Percentiles rank a stretch among this genome's conserved stretches.
phyloP scores from a whole-genome alignment of 164 flowering plant species.

The Cinnamomum chago region DNA sequence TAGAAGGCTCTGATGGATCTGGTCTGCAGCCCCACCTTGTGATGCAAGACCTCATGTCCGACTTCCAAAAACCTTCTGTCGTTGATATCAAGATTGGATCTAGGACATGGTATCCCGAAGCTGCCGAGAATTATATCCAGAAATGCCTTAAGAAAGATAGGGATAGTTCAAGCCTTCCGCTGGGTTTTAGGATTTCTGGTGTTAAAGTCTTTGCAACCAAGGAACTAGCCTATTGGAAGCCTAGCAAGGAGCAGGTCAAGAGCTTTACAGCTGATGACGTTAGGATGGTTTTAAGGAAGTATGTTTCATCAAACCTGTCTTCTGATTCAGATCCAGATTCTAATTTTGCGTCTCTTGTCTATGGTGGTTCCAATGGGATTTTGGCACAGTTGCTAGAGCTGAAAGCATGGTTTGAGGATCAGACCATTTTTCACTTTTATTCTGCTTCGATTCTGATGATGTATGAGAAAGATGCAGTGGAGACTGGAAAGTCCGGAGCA shows the following conservation, averaged over 20 bases:
- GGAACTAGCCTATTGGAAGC: constrained; percentile 61
- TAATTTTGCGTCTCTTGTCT: constrained; percentile 48
- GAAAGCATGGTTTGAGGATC: constrained; percentile 91
- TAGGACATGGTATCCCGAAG: constrained; percentile 77
- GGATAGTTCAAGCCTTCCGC: constrained; percentile 35
- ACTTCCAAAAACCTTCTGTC: constrained; percentile 43
- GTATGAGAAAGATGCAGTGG: constrained; percentile 43
- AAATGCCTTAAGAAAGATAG: constrained; percentile 64
- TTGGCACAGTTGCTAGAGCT: constrained; percentile 70
- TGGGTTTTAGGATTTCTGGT: constrained; percentile 86
- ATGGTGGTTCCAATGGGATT: constrained; percentile 68
- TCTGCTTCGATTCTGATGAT: constrained; percentile 74
- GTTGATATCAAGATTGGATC: constrained; percentile 87
- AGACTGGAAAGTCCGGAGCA: constrained; percentile 32
- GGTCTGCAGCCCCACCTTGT: constrained; percentile 67
- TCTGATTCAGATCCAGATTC: constrained; percentile 45
- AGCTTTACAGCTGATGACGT: constrained; percentile 39
- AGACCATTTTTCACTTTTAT: constrained; percentile 62
- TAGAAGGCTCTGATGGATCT: constrained; percentile 83
- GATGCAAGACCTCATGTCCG: constrained; percentile 48
- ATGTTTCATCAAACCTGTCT: constrained; percentile 60
- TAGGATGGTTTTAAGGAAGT: constrained; percentile 48
- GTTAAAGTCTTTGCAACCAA: constrained; percentile 40
- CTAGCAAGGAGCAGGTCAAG: constrained; percentile 37
- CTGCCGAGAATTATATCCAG: constrained; percentile 54